A percentile compares a stretch with the other conserved stretches of the same genome.
Evolutionary conservation across 1,284 basidiomycete species (phyloP).

Genomic region (Pseudozyma hubeiensis): DNA sequence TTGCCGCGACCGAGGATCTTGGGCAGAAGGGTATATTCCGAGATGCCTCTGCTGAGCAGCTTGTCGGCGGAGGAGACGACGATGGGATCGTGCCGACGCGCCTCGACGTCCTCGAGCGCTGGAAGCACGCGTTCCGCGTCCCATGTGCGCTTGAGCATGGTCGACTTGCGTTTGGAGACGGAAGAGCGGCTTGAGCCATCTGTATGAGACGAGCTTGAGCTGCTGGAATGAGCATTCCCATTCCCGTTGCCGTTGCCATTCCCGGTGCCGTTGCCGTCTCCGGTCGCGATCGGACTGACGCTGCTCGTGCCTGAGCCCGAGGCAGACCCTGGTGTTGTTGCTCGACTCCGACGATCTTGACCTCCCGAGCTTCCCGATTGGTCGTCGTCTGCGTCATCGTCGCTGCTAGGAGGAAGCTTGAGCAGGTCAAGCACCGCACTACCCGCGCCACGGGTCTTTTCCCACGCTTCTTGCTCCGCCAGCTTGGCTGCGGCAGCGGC

Average conservation of each 20-base stretch:
- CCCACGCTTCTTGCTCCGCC: conserved; percentile 61
- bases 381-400: conserved; percentile 28
- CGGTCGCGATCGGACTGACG: conserved; percentile 1
- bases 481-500: conserved; percentile 53
- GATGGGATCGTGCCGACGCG: conserved; percentile 26
- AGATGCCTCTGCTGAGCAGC: conserved; percentile 63
- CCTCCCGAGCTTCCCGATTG: conserved; percentile 9
- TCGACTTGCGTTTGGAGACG: conserved; percentile 12
- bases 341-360: conserved; percentile 16
- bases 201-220: conserved; percentile 18
- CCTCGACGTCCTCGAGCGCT: conserved; percentile 35
- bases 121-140: conserved; percentile 35
- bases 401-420: conserved; percentile 33
- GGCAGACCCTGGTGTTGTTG: conserved; percentile 37
- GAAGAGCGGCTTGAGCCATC: conserved; percentile 11
- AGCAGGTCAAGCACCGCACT: conserved; percentile 59
- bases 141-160: conserved; percentile 23
- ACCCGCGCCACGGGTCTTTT: conserved; percentile 62
- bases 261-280: conserved; percentile 7
- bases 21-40: conserved; percentile 68
- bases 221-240: conserved; percentile 5
- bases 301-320: conserved; percentile 17
- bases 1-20: conserved; percentile 66
- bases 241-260: conserved; percentile 14
- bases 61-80: conserved; percentile 62